Base-by-base conservation (phyloP, 768 basidiomycete genomes). In the Suillus variegatus region DNA sequence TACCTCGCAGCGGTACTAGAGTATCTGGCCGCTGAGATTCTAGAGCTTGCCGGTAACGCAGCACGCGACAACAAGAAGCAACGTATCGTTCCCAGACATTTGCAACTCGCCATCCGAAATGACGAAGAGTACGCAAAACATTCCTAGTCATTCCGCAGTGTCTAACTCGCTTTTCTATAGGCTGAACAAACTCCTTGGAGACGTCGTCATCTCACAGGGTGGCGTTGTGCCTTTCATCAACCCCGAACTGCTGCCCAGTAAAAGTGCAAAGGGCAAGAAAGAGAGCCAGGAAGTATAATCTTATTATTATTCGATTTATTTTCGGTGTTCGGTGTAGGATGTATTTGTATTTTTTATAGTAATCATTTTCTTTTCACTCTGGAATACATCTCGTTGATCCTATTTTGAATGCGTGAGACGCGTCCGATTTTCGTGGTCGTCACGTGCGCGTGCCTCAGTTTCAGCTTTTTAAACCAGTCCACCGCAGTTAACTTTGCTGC, bases 81-180 rank as follows among this genome's bases (percentile, higher is more conserved):
- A 40, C 85, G 86, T 81, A 88, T 88, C 72, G 84, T 87, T 20
- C 87, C 87, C 64, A 84, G 87, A 66, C 87, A 88, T 78, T 74
- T 88, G 67, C 87, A 88, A 74, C 79, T 88, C 72, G 87, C 87
- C 69, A 86, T 88, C 74, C 83, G 88, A 67, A 85, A 87, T 74
- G 86, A 87, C 69, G 85, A 87, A 69, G 85, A 84, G 79, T 82
- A 41, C 41, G 73, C 51, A 60, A 25, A 1, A 6, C 22, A 38
- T 28, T 64, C 9, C 68, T 62, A 16, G 2, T 12, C 4, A 38
- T 6, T 28, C 22, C 20, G n/a, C 28, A 5, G 49, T 16, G 0
- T 0, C 51, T 49, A 12, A 2, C 35, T 64, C n/a, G 68, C 12
- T n/a, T 8, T 38, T 13, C 1, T 38, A 8, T 44, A 78, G 77